phyloP scores from a whole-genome alignment of 2,329 filamentous ascomycete genomes.

The Rhynchosporium graminicola region DNA sequence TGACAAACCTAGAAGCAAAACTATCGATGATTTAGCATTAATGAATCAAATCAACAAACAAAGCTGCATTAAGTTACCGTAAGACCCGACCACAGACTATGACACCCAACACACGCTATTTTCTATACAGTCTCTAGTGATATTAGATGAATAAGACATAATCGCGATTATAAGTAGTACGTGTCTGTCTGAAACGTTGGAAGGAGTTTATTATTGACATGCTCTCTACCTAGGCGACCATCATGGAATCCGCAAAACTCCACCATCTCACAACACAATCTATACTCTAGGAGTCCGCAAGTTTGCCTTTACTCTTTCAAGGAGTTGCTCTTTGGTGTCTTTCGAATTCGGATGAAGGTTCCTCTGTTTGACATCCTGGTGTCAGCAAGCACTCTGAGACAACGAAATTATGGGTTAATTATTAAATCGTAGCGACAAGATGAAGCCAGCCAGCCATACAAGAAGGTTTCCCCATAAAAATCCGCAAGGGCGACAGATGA shows the following conservation, averaged over 20 bases:
- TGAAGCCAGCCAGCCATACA: neutral
- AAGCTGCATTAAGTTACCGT: neutral
- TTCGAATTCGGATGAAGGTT: constrained; percentile 60
- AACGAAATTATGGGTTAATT: too few species aligned
- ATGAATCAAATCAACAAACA: neutral
- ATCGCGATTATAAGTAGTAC: too few species aligned
- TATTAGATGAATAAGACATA: too few species aligned
- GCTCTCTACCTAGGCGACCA: neutral
- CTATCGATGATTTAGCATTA: too few species aligned
- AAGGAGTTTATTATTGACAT: too few species aligned
- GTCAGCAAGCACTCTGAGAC: neutral
- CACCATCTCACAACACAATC: neutral
- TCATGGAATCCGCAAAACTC: neutral
- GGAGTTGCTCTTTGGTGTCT: constrained; percentile 62
- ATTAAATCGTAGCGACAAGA: neutral
- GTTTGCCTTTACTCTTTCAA: constrained; percentile 70
- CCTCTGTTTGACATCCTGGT: constrained; percentile 49
- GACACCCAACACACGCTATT: too few species aligned
- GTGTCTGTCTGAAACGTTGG: too few species aligned
- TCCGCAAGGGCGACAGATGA: neutral
- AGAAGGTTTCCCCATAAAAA: neutral
- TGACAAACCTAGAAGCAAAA: neutral
- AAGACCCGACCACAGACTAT: neutral
- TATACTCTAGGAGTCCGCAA: constrained; percentile 49
- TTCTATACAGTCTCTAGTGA: too few species aligned